Evolutionary conservation across 306 rosid genomes (phyloP).

Genomic region (Corylus heterophylla): DNA sequence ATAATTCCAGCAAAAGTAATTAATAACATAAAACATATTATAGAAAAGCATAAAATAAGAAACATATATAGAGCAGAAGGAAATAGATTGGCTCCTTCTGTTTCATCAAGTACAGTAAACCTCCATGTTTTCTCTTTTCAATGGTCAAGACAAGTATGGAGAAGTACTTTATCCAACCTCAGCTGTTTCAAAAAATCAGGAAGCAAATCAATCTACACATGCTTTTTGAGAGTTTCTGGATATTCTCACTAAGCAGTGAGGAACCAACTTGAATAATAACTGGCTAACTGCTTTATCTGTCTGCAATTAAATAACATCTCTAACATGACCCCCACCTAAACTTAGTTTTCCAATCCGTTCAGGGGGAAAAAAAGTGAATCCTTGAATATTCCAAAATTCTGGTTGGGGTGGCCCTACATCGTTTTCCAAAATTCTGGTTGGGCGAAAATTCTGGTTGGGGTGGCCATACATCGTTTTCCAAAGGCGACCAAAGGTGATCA

Average conservation of each 20-base stretch:
- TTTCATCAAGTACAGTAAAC: neutral
- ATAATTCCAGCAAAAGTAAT: constrained; percentile 18
- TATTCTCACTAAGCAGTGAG: neutral
- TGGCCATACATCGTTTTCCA: too few species aligned
- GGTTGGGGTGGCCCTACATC: too few species aligned
- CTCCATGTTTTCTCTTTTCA: neutral
- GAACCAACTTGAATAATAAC: neutral
- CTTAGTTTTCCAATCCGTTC: neutral
- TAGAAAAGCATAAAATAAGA: neutral
- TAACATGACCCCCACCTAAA: neutral
- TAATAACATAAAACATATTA: neutral
- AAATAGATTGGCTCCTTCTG: constrained; percentile 1
- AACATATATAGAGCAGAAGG: neutral
- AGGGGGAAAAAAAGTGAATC: too few species aligned
- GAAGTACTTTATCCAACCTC: neutral
- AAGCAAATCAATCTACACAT: neutral
- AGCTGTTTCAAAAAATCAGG: neutral
- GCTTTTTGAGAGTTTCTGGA: neutral
- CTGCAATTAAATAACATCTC: neutral
- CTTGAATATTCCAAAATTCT: too few species aligned
- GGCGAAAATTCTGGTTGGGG: too few species aligned
- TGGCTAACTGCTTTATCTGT: neutral
- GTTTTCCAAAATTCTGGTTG: too few species aligned
- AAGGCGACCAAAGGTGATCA: too few species aligned
- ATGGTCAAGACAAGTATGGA: neutral